Conservation (phyloP, 768 basidiomycete species). For the Lentinula guzmanii region DNA sequence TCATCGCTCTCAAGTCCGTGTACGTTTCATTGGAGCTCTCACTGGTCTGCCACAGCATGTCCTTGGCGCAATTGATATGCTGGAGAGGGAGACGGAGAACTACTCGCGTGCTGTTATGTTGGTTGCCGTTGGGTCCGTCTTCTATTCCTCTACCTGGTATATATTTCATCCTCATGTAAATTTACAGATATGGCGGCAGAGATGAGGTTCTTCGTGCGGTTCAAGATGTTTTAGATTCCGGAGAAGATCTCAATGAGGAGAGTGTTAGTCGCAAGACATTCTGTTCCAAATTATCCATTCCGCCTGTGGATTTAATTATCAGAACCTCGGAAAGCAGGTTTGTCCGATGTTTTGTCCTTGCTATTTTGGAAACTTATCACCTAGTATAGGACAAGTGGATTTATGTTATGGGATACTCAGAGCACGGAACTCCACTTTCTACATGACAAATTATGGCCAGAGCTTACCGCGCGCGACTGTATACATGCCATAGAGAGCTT, state of each 20-base stretch:
- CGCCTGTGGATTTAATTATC: neutral
- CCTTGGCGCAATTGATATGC: constrained; percentile 9
- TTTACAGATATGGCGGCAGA: constrained; percentile 9
- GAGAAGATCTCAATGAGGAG: constrained; percentile 9
- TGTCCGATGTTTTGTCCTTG: neutral
- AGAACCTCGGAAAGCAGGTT: neutral
- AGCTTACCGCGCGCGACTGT: neutral
- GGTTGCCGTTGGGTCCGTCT: constrained; percentile 9
- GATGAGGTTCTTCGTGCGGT: constrained; percentile 10
- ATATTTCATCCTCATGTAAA: neutral
- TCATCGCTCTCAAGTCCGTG: constrained; percentile 10
- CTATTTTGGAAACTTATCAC: neutral
- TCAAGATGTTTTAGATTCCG: constrained; percentile 4
- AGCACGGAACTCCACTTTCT: neutral
- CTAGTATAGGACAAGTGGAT: neutral
- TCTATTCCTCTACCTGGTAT: neutral
- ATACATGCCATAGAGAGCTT: neutral
- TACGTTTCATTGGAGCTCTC: constrained; percentile 9
- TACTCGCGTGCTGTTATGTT: constrained; percentile 8
- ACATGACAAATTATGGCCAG: neutral
- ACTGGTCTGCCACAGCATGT: constrained; percentile 10
- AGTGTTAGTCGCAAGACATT: constrained; percentile 9
- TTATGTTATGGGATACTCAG: neutral
- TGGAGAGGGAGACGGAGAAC: constrained; percentile 8
- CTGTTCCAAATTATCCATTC: constrained; percentile 1